These are phyloP conservation scores for Eurotiales sp. DNA, from an alignment of 2,329 filamentous ascomycete species.

Conservation along the genomic window DNA sequence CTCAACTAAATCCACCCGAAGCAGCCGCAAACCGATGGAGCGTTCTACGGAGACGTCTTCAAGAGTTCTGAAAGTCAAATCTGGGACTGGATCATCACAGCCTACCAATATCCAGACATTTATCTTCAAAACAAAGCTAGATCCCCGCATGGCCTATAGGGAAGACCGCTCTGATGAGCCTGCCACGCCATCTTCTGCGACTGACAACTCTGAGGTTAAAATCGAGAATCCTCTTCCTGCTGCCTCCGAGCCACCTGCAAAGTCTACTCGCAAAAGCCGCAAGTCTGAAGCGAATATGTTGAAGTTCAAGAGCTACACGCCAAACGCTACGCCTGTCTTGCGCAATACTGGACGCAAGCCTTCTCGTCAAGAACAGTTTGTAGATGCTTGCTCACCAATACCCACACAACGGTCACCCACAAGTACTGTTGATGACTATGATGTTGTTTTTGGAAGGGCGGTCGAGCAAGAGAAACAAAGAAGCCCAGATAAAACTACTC, in stretches of 20 bases:
- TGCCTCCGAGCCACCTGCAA: background rate
- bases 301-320: conserved; percentile 14
- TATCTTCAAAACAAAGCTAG: conserved; percentile 14
- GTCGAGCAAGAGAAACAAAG: conserved; percentile 6
- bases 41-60: conserved; percentile 14
- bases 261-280: conserved; percentile 10
- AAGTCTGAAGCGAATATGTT: conserved; percentile 11
- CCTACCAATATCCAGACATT: conserved; percentile 15
- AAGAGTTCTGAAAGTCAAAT: conserved; percentile 14
- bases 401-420: conserved; percentile 6
- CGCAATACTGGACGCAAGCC: conserved; percentile 6
- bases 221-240: conserved; percentile 1
- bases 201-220: conserved; percentile 4
- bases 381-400: conserved; percentile 3
- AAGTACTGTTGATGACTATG: conserved; percentile 7
- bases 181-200: conserved; percentile 9
- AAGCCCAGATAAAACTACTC: conserved; percentile 1
- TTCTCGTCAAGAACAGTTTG: conserved; percentile 8
- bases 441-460: background rate
- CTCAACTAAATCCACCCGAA: conserved; percentile 9
- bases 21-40: conserved; percentile 9
- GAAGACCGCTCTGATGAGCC: conserved; percentile 14
- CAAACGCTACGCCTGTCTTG: conserved; percentile 7
- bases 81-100: conserved; percentile 12
- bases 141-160: conserved; percentile 8